Percentiles rank a stretch among this genome's conserved stretches.
phyloP scores from a whole-genome alignment of 2,329 filamentous ascomycete species.

The Iodosphaeria phyllophila region DNA sequence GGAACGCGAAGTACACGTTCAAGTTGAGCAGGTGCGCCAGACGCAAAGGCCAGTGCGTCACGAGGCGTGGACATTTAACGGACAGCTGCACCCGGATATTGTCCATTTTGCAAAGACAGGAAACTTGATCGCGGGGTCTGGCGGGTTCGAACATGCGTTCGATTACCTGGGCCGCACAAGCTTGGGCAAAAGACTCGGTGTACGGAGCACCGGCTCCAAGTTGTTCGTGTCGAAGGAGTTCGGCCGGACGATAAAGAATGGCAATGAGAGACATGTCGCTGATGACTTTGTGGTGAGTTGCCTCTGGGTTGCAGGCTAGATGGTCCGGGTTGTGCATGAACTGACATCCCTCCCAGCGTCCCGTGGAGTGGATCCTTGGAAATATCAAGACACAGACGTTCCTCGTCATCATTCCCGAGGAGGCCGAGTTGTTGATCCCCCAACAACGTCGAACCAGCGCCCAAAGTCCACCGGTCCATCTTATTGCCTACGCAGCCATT shows the following conservation, averaged over 20 bases:
- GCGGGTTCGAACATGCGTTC: conserved; percentile 21
- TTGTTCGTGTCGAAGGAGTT: conserved; percentile 29
- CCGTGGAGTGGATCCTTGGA: conserved; percentile 45
- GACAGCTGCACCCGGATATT: conserved; percentile 27
- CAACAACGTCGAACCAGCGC: conserved; percentile 10
- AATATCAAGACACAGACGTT: conserved; percentile 23
- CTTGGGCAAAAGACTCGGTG: conserved; percentile 14
- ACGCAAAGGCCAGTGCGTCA: conserved; percentile 25
- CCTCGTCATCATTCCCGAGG: conserved; percentile 42
- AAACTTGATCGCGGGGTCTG: background rate
- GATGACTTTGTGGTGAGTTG: conserved; percentile 17
- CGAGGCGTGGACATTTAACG: conserved; percentile 19
- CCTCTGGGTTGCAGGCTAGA: conserved; percentile 1
- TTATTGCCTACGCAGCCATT: conserved; percentile 41
- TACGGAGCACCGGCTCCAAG: conserved; percentile 7
- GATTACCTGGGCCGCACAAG: conserved; percentile 17
- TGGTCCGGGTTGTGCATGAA: background rate
- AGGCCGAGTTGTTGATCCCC: conserved; percentile 36
- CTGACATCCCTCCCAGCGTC: conserved; percentile 12
- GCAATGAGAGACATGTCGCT: conserved; percentile 4
- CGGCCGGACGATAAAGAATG: conserved; percentile 18
- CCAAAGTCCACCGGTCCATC: conserved; percentile 14
- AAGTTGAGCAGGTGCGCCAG: conserved; percentile 38
- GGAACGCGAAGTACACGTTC: conserved; percentile 38
- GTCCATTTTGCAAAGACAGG: conserved; percentile 25